These are phyloP conservation scores for Phaeophleospora eucalypticola DNA, from an alignment of 2,329 filamentous ascomycete species.

Conservation along the genomic window DNA sequence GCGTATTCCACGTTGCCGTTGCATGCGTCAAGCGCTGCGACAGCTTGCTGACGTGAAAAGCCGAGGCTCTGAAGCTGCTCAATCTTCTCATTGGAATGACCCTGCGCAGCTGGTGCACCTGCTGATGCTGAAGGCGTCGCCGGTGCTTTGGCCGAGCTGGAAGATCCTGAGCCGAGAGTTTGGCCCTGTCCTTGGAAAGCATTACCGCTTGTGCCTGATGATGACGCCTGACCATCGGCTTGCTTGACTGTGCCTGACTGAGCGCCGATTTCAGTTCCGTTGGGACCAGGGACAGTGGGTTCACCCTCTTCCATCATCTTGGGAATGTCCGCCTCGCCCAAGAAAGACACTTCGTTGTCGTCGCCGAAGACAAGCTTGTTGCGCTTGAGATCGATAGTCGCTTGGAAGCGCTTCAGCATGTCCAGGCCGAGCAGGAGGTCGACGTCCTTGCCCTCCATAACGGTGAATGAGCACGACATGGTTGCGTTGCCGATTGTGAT, in stretches of 20 bases:
- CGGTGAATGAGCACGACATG: constrained; percentile 91
- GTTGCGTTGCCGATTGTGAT: constrained; percentile 88
- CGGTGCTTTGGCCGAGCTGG: constrained; percentile 19
- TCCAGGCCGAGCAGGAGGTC: constrained; percentile 90
- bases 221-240: constrained; percentile 38
- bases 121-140: constrained; percentile 15
- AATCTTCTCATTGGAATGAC: constrained; percentile 61
- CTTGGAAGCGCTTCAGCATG: constrained; percentile 95
- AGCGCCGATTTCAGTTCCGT: constrained; percentile 83
- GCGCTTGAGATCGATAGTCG: constrained; percentile 79
- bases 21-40: constrained; percentile 75
- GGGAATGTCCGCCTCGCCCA: constrained; percentile 92
- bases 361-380: constrained; percentile 72
- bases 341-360: constrained; percentile 79
- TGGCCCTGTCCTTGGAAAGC: constrained; percentile 33
- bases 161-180: constrained; percentile 21
- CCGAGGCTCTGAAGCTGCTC: constrained; percentile 74
- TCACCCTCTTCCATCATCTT: constrained; percentile 74
- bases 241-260: constrained; percentile 71
- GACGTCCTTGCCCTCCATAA: constrained; percentile 98
- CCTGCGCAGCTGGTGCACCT: constrained; percentile 10
- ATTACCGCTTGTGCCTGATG: constrained; percentile 17
- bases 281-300: constrained; percentile 77
- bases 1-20: constrained; percentile 84
- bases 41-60: constrained; percentile 69